These are phyloP conservation scores for Detonula confervacea DNA, from an alignment of 352 stramenopile genomes.

Conservation along the genomic window DNA sequence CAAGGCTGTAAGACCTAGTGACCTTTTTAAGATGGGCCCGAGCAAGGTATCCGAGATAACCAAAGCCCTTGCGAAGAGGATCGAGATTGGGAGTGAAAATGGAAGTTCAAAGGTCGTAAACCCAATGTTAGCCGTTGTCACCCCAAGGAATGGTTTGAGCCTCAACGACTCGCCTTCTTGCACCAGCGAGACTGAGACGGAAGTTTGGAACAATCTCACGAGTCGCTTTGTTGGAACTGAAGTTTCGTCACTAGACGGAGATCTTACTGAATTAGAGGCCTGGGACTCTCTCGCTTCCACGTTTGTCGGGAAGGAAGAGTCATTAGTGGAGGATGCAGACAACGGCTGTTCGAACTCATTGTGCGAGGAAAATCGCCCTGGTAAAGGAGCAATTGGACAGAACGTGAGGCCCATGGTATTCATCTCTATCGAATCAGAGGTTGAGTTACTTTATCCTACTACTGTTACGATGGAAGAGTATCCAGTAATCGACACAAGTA, in stretches of 20 bases:
- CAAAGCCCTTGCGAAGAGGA: not conserved
- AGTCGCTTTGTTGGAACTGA: slow-evolving; percentile 8
- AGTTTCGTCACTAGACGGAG: not conserved
- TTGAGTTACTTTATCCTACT: slow-evolving; percentile 2
- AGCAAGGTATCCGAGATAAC: slow-evolving; percentile 2
- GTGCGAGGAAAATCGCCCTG: not conserved
- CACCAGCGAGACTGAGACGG: slow-evolving; percentile 22
- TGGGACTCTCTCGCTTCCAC: not conserved
- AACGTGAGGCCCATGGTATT: not conserved
- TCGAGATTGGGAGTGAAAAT: not conserved
- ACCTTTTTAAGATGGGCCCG: slow-evolving; percentile 16
- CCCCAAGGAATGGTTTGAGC: not conserved
- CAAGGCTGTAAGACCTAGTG: not conserved
- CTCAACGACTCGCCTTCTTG: slow-evolving; percentile 18
- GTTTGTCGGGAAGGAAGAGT: not conserved
- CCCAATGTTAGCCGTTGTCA: not conserved
- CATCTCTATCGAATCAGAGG: not conserved
- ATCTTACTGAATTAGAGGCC: slow-evolving; percentile 1
- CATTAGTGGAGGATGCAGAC: not conserved
- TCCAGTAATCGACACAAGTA: not conserved
- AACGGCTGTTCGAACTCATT: not conserved
- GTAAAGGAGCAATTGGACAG: not conserved
- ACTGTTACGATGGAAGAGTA: not conserved
- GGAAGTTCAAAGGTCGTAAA: not conserved
- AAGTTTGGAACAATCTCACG: slow-evolving; percentile 26